These are phyloP conservation scores for Viola odorata DNA, from an alignment of 345 rosid genomes.

Conservation along the genomic window DNA sequence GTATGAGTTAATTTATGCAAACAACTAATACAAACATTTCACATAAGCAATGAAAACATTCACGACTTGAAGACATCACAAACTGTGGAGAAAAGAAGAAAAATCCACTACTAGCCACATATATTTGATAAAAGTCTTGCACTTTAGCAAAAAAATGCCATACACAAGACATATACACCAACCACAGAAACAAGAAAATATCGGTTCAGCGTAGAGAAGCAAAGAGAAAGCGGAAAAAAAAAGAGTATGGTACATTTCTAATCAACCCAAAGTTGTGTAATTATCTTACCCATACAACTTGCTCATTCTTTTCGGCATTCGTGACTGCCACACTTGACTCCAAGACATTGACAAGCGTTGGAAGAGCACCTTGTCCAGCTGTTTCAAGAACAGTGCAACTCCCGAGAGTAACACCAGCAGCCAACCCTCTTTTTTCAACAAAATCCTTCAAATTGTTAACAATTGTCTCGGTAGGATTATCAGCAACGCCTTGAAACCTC, in stretches of 20 bases:
- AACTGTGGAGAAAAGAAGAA: too few relatives aligned
- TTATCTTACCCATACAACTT: conserved; percentile 64
- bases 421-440: conserved; percentile 48
- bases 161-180: too few relatives aligned
- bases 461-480: conserved; percentile 72
- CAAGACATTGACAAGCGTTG: conserved; percentile 47
- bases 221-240: neutral
- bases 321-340: conserved; percentile 43
- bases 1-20: too few relatives aligned
- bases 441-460: conserved; percentile 49
- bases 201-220: neutral
- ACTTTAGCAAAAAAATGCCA: too few relatives aligned
- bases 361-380: conserved; percentile 68
- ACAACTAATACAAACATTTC: too few relatives aligned
- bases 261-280: conserved; percentile 4
- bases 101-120: too few relatives aligned
- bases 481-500: conserved; percentile 65
- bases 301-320: conserved; percentile 25
- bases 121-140: too few relatives aligned
- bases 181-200: neutral
- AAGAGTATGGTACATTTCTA: neutral
- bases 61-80: too few relatives aligned
- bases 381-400: conserved; percentile 65
- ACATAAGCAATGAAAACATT: too few relatives aligned
- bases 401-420: conserved; percentile 59